Base-by-base conservation (phyloP, 1,284 basidiomycete species). In the Ustilago xerochloae region DNA sequence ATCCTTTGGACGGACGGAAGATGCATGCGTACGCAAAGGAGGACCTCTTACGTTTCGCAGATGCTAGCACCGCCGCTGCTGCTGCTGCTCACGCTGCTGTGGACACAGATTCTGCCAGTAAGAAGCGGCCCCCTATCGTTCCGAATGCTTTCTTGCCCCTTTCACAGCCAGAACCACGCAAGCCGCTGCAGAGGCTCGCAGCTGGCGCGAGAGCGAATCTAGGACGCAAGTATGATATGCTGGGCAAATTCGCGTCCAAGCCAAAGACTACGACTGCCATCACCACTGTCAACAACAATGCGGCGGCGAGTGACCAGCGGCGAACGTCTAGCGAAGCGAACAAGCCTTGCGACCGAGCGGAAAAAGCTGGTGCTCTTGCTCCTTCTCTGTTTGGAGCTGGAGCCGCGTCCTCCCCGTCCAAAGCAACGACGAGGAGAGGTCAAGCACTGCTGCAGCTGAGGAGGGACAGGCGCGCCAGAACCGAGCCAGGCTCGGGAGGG, bases 141-240 rank as follows among this genome's bases (percentile, higher is more conserved):
- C 73, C 73, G 0, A 60, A 57, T n/a, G 68, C 73, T 8, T 75
- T 75, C 28, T 43, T 71, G 9, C 73, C 73, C 4, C 16, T 75
- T 15, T 13, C 24, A 4, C 60, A 62, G 36, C 41, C 55, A n/a
- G 49, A 67, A 16, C 36, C 64, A 6, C 51, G 70, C 18, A 65
- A 56, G 39, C 58, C 70, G 20, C 50, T 73, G 20, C 60, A 61
- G 28, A 63, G 54, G 50, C 53, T 67, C 4, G 29, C 61, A 4
- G 35, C 33, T 16, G 70, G 59, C 29, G 61, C 60, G 8, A 51
- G 64, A 13, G 50, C 53, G 15, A 65, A 57, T 26, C 49, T 75
- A 6, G 52, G 48, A 4, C 63, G 60, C 48, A 75, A 75, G 38
- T 75, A 77, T 28, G 71, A 72, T 22, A 24, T 63, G 43, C 41